phyloP scores from a whole-genome alignment of 78 protist species.

The Chrysochromulina parva region DNA sequence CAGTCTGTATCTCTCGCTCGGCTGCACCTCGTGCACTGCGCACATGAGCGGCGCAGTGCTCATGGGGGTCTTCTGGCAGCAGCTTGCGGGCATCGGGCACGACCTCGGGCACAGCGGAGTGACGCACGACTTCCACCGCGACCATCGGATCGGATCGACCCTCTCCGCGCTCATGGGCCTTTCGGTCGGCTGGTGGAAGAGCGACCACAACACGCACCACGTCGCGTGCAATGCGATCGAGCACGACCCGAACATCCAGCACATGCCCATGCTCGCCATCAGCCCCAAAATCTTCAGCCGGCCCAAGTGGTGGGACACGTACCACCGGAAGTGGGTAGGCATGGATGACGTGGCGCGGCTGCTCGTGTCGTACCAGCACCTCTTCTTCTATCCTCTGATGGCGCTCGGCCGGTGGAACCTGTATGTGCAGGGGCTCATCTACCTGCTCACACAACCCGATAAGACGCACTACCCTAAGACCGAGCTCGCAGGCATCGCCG shows the following conservation, averaged over 20 bases:
- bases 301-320: neutral
- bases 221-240: constrained; percentile 42
- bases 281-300: neutral
- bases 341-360: neutral
- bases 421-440: constrained; percentile 9
- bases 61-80: constrained; percentile 4
- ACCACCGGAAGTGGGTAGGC: neutral
- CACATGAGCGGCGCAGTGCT: neutral
- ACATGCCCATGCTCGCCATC: constrained; percentile 53
- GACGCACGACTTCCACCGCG: neutral
- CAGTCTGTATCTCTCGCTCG: neutral
- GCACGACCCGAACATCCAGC: constrained; percentile 57
- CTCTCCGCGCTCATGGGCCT: neutral
- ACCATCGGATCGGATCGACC: no score
- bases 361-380: constrained; percentile 42
- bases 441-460: neutral
- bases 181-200: constrained; percentile 41
- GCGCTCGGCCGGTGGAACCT: constrained; percentile 41
- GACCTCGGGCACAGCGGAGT: constrained; percentile 5
- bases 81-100: constrained; percentile 10
- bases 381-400: constrained; percentile 50
- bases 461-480: neutral
- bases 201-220: constrained; percentile 58
- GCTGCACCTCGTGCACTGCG: neutral
- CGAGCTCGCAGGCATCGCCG: neutral